Evolutionary conservation across 1,139 yeast genomes (phyloP), one percentile per base, ranked within the genome.

Genomic region (Candida sp.): DNA sequence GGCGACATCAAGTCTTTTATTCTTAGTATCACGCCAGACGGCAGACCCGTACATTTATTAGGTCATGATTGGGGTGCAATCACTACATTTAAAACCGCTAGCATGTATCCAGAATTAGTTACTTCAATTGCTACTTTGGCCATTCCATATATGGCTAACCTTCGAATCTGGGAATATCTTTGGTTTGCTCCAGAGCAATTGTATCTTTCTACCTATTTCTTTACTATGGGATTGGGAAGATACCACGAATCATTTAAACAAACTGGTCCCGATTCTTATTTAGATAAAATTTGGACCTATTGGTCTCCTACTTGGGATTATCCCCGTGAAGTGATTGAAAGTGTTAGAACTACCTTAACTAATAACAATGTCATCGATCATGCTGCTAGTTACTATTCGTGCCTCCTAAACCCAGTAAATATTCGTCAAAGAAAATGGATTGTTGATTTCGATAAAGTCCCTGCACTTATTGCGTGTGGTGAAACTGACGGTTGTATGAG

Each of bases 1-100:
- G 51, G 52, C 2, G 78, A 73, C 45, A 61, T 72, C 19, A 49
- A 52, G 40, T 63, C 63, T 21, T 72, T 75, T 71, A 63, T 72
- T 34, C 45, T 47, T 33, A 48, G 53, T 36, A 48, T 64, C 32
- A 52, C 54, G 37, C 55, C 58, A 1, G 46, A 42, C 19, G 47
- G 49, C 9, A 36, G 44, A 5, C 70, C 73, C 2, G 68, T 72
- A 5, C 75, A 72, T 49, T 48, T 73, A 33, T 56, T 73, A 21
- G 77, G 77, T 6, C 78, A 73, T 49, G 78, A 73, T 52, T 73
- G 78, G 78, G 78, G 78, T 23, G 76, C 78, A 2, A 54, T 70
- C 22, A 56, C 63, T 29, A 52, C 69, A 9, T 71, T 61, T 53
- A 68, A 68, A 48, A 55, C 70, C 2, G 71, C 75, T 2, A 55